Conservation (phyloP, 352 stramenopile genomes). For the Stephanocyclus meneghinianus region DNA sequence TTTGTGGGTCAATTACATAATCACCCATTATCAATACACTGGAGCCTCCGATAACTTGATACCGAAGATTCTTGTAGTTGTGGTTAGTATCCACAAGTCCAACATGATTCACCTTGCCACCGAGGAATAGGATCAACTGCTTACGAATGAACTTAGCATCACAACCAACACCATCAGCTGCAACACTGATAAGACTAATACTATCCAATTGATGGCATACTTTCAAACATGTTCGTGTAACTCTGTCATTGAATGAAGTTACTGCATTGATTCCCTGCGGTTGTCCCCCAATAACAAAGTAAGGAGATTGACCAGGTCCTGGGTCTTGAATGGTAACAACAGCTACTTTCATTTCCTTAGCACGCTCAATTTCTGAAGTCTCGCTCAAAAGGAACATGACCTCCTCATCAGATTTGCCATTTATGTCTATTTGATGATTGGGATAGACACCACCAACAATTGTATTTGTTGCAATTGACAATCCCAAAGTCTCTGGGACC, state of each 20-base stretch:
- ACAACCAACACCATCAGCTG: slow-evolving; percentile 14
- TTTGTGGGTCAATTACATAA: slow-evolving; percentile 29
- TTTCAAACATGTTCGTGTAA: slow-evolving; percentile 1
- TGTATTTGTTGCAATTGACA: neutral
- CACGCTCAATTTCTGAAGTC: neutral
- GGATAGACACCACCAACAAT: slow-evolving; percentile 9
- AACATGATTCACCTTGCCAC: slow-evolving; percentile 21
- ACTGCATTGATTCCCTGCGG: slow-evolving; percentile 21
- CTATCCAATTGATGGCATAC: neutral
- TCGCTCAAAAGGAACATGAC: neutral
- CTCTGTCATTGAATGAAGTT: neutral
- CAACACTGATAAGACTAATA: neutral
- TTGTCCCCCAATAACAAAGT: neutral
- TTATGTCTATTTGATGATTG: slow-evolving; percentile 2
- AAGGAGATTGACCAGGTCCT: neutral
- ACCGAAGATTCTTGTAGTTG: slow-evolving; percentile 36
- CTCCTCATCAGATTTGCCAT: slow-evolving; percentile 2
- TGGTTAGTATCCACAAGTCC: slow-evolving; percentile 39
- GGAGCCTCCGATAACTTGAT: slow-evolving; percentile 35
- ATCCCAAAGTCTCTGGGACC: no score
- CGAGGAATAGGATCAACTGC: slow-evolving; percentile 10
- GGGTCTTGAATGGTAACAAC: neutral
- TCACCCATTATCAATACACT: slow-evolving; percentile 16
- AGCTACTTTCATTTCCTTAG: neutral
- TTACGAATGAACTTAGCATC: slow-evolving; percentile 1